phyloP scores from a whole-genome alignment of 2,329 filamentous ascomycete genomes.

The Trichoderma atrobrunneum region DNA sequence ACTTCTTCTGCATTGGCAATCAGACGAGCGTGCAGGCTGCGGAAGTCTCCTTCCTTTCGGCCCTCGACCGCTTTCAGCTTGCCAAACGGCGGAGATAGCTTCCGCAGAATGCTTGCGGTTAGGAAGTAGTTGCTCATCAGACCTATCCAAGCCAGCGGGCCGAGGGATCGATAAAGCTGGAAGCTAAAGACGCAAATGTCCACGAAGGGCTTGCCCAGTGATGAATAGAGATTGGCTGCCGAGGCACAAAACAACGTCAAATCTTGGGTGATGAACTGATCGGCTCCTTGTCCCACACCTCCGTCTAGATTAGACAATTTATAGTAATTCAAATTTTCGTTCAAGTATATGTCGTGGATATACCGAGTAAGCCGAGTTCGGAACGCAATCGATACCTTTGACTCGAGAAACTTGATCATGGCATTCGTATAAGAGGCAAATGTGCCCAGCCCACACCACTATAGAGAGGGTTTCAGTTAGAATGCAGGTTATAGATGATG shows the following conservation, averaged over 20 bases:
- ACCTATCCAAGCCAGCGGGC: slow-evolving; percentile 80
- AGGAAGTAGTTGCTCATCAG: slow-evolving; percentile 91
- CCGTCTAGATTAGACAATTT: slow-evolving; percentile 91
- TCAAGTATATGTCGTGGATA: slow-evolving; percentile 95
- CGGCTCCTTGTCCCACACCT: slow-evolving; percentile 84
- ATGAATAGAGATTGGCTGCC: slow-evolving; percentile 90
- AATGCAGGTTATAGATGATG: neutral
- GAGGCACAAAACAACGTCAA: slow-evolving; percentile 92
- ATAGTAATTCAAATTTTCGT: slow-evolving; percentile 94
- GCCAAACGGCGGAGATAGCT: slow-evolving; percentile 89
- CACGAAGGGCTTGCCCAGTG: slow-evolving; percentile 95
- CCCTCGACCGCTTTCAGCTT: slow-evolving; percentile 96
- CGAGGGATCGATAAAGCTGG: slow-evolving; percentile 87
- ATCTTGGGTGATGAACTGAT: slow-evolving; percentile 97
- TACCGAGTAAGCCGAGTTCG: slow-evolving; percentile 91
- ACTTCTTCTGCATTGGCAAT: slow-evolving; percentile 98
- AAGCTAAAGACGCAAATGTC: slow-evolving; percentile 98
- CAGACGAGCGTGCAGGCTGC: slow-evolving; percentile 82
- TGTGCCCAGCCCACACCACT: slow-evolving; percentile 90
- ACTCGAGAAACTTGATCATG: slow-evolving; percentile 98
- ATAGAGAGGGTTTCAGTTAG: neutral
- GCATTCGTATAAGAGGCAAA: slow-evolving; percentile 97
- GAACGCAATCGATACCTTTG: slow-evolving; percentile 97
- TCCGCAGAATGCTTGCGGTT: slow-evolving; percentile 84
- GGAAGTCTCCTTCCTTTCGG: slow-evolving; percentile 91